Percentiles rank a stretch among this genome's conserved stretches.
These are phyloP conservation scores for Pseudogymnoascus sp. DNA, from an alignment of 2,329 filamentous ascomycete genomes.

Conservation along the genomic window DNA sequence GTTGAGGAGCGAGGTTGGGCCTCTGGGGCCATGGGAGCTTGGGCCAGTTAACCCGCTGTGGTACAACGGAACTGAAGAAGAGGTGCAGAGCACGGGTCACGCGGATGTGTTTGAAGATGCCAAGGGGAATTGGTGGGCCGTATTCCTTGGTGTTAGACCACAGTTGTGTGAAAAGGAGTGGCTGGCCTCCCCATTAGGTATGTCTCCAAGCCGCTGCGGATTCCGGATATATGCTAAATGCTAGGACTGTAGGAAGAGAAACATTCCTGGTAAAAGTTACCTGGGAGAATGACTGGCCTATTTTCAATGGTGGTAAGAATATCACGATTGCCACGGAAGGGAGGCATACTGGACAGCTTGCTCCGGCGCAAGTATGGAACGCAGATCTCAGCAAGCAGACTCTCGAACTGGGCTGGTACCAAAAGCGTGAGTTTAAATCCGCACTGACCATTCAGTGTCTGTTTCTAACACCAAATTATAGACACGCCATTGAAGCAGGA, in stretches of 20 bases:
- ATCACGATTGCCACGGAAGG: constrained; percentile 25
- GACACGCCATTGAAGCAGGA: constrained; percentile 40
- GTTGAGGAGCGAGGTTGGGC: constrained; percentile 34
- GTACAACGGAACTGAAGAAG: constrained; percentile 33
- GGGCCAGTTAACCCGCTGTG: constrained; percentile 36
- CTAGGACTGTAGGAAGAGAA: constrained; percentile 11
- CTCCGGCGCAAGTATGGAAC: constrained; percentile 22
- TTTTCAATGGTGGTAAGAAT: constrained; percentile 15
- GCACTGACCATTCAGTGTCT: neutral
- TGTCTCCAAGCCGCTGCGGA: neutral
- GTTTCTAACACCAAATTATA: constrained; percentile 17
- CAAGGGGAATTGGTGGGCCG: constrained; percentile 39
- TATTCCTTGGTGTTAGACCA: constrained; percentile 39
- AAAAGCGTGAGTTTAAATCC: constrained; percentile 25
- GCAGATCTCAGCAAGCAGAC: constrained; percentile 30
- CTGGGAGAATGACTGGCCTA: constrained; percentile 20
- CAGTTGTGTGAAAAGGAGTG: constrained; percentile 21
- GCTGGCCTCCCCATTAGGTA: constrained; percentile 36
- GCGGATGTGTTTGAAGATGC: constrained; percentile 39
- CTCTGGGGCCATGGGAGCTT: constrained; percentile 41
- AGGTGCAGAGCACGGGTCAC: constrained; percentile 27
- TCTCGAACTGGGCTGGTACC: constrained; percentile 33
- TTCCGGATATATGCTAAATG: neutral
- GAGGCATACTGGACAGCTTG: constrained; percentile 19
- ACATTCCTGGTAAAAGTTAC: constrained; percentile 15